Percentiles rank a stretch among this genome's conserved stretches.
phyloP scores from a whole-genome alignment of 108 stramenopile genomes.

The Cyclotella baltica region DNA sequence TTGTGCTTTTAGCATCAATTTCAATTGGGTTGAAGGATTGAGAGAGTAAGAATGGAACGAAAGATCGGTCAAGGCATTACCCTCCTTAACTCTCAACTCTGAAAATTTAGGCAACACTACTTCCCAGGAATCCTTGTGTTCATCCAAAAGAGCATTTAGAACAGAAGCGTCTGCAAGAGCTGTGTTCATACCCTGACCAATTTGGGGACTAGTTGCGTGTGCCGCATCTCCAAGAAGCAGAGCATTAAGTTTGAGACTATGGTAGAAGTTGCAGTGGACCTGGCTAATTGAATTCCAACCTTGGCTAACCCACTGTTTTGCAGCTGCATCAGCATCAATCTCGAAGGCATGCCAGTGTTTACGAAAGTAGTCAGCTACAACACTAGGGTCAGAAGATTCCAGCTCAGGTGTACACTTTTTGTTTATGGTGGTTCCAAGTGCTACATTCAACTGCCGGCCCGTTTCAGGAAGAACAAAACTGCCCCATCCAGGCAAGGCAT shows the following conservation, averaged over 20 bases:
- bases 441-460: constrained; percentile 43
- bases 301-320: constrained; percentile 50
- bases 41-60: constrained; percentile 46
- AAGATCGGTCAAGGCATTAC: constrained; percentile 50
- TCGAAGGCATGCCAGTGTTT: constrained; percentile 49
- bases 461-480: constrained; percentile 53
- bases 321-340: constrained; percentile 54
- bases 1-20: constrained; percentile 32
- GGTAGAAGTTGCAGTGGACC: no score
- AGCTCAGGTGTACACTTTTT: constrained; percentile 23
- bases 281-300: constrained; percentile 50
- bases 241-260: no score
- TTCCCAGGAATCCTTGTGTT: constrained; percentile 43
- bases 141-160: constrained; percentile 41
- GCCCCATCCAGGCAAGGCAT: constrained; percentile 24
- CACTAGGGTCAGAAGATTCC: constrained; percentile 39
- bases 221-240: no score
- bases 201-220: constrained; percentile 55
- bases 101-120: constrained; percentile 46
- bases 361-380: constrained; percentile 41
- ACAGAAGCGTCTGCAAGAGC: constrained; percentile 48
- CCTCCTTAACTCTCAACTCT: constrained; percentile 53
- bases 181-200: constrained; percentile 65
- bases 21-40: constrained; percentile 28
- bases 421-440: constrained; percentile 26